Evolutionary conservation across 2,329 filamentous ascomycete genomes (phyloP).

Genomic region (Talaromyces rugulosus): DNA sequence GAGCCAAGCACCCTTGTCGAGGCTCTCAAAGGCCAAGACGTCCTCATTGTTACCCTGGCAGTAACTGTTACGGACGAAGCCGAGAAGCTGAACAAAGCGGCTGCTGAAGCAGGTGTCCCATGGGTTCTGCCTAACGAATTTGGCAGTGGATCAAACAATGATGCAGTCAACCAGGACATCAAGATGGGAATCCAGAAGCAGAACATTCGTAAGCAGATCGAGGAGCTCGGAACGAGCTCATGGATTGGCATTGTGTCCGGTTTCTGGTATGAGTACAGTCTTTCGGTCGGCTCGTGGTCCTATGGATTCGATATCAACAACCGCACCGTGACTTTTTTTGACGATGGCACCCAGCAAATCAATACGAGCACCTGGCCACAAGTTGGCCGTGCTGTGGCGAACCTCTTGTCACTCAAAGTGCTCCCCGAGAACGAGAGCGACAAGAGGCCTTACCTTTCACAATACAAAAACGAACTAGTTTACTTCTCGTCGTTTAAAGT

Average conservation of each 20-base stretch:
- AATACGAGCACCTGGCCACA: conserved; percentile 58
- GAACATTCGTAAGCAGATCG: conserved; percentile 24
- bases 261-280: conserved; percentile 54
- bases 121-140: conserved; percentile 55
- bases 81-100: conserved; percentile 47
- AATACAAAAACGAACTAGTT: conserved; percentile 48
- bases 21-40: conserved; percentile 54
- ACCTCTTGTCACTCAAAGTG: conserved; percentile 46
- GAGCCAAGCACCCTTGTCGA: conserved; percentile 40
- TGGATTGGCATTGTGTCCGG: conserved; percentile 43
- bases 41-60: conserved; percentile 53
- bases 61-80: conserved; percentile 43
- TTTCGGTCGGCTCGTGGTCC: conserved; percentile 30
- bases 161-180: conserved; percentile 30
- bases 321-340: conserved; percentile 43
- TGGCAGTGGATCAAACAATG: conserved; percentile 28
- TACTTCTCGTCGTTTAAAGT: conserved; percentile 55
- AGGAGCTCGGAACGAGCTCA: conserved; percentile 38
- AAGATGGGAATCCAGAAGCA: conserved; percentile 32
- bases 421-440: conserved; percentile 37
- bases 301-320: conserved; percentile 51
- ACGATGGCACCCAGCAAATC: conserved; percentile 55
- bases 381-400: conserved; percentile 50
- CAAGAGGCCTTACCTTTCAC: conserved; percentile 35
- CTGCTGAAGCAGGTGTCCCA: conserved; percentile 51